These are phyloP conservation scores for Mycena epipterygia DNA, from an alignment of 768 basidiomycete species.

Conservation along the genomic window DNA sequence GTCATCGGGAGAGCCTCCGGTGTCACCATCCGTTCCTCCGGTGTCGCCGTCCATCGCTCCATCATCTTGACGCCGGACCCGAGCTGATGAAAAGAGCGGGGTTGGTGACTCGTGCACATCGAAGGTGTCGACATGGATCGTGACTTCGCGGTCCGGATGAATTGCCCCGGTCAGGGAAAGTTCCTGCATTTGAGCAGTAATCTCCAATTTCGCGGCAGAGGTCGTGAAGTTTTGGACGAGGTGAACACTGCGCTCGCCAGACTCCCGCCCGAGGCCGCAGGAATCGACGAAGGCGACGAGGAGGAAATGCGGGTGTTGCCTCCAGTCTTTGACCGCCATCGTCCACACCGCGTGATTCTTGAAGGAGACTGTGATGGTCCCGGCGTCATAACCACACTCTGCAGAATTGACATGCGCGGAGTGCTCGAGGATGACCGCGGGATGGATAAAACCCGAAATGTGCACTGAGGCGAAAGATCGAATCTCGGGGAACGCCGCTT, in stretches of 20 bases:
- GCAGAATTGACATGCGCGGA: background rate
- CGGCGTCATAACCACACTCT: background rate
- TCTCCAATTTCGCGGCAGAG: background rate
- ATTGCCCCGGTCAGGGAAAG: background rate
- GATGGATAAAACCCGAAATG: constrained; percentile 3
- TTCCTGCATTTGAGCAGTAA: background rate
- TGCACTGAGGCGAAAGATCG: constrained; percentile 12
- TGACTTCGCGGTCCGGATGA: background rate
- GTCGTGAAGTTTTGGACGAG: background rate
- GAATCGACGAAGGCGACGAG: constrained; percentile 8
- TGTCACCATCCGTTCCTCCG: too few species aligned
- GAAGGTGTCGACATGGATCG: background rate
- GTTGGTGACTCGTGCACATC: background rate
- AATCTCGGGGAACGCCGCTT: background rate
- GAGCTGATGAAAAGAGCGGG: background rate
- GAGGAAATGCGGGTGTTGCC: background rate
- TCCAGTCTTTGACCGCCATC: background rate
- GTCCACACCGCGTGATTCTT: background rate
- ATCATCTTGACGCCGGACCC: background rate
- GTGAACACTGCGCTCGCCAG: constrained; percentile 13
- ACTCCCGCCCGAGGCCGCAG: constrained; percentile 2
- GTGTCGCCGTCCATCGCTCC: background rate
- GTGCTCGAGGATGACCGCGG: background rate
- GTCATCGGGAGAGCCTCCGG: too few species aligned
- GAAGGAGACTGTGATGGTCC: constrained; percentile 6